A percentile compares a stretch with the other conserved stretches of the same genome.
Evolutionary conservation across 2,329 filamentous ascomycete species (phyloP).

Genomic region (Hypoxylon rubiginosum): DNA sequence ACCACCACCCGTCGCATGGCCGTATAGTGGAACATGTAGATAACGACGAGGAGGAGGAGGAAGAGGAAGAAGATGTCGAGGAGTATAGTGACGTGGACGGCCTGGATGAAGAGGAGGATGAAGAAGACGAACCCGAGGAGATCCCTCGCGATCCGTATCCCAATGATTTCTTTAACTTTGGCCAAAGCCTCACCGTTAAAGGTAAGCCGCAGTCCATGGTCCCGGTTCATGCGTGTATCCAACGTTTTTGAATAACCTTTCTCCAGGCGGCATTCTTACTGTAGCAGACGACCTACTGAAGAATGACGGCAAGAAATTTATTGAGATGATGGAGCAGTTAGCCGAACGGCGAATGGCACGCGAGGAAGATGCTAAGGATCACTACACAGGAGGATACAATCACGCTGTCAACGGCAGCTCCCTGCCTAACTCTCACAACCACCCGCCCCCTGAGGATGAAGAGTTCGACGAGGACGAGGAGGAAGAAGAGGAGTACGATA

Average conservation of each 20-base stretch:
- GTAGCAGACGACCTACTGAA: slow-evolving; percentile 98
- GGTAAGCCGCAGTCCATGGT: slow-evolving; percentile 60
- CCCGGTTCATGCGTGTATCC: slow-evolving; percentile 36
- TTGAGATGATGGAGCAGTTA: slow-evolving; percentile 99
- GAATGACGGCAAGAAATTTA: slow-evolving; percentile 99
- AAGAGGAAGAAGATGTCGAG: slow-evolving; percentile 66
- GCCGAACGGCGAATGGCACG: slow-evolving; percentile 97
- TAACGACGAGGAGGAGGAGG: slow-evolving; percentile 68
- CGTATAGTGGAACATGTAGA: slow-evolving; percentile 78
- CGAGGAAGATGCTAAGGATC: slow-evolving; percentile 86
- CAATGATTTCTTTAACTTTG: slow-evolving; percentile 95
- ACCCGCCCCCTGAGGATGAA: slow-evolving; percentile 82
- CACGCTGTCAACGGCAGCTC: slow-evolving; percentile 72
- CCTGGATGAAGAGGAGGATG: slow-evolving; percentile 62
- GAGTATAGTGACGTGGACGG: slow-evolving; percentile 64
- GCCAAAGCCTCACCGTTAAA: slow-evolving; percentile 96
- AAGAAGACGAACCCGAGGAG: slow-evolving; percentile 66
- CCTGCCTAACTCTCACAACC: slow-evolving; percentile 72
- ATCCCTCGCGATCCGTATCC: slow-evolving; percentile 74
- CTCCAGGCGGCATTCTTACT: slow-evolving; percentile 92
- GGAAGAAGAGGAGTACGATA: slow-evolving; percentile 73
- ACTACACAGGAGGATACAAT: slow-evolving; percentile 70
- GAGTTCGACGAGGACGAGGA: slow-evolving; percentile 77
- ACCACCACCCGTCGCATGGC: slow-evolving; percentile 79
- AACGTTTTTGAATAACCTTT: slow-evolving; percentile 54